Base-by-base conservation (phyloP, 768 basidiomycete genomes). In the Nidularia pulvinata region DNA sequence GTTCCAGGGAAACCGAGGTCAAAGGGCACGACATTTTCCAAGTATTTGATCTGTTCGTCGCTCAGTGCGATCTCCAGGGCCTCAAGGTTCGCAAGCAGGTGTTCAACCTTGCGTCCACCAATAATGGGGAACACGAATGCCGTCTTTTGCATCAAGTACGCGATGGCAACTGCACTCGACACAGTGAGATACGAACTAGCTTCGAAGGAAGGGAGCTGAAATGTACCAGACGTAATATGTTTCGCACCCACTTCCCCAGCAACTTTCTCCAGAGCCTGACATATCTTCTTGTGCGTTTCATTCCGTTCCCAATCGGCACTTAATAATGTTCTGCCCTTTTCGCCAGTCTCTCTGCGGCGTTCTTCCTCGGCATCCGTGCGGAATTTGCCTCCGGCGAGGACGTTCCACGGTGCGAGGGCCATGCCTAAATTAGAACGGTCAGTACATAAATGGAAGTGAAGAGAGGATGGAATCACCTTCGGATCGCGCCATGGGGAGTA, bases 81-180 rank as follows among this genome's bases (percentile, higher is more conserved):
- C 56, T 80, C 73, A 25, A 82, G 51, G 58, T 82, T 84, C 42
- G 71, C 74, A 42, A 65, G 50, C 16, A 84, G 62, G n/a, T 83
- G 79, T 59, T 80, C 77, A 22, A 79, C 67, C 55, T 82, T 84
- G 45, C 78, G 69, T 3, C 76, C 76, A 7, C 79, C 79, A 25
- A 80, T 61, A 44, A 81, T 70, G 1, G 78, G 79, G 66, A 83
- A 82, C 0, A 81, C 80, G 49, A 75, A 79, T 0, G 77, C 75
- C 6, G 77, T 67, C 64, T 82, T 84, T 49, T 81, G 78, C 65
- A 83, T 63, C n/a, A 82, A 59, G 52, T 81, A 81, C 7, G 79
- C 78, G 54, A 83, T 75, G 6, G 79, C 79, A 25, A 80, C 79
- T 76, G 33, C 7, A 35, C 39, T 48, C 10, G 25, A n/a, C n/a